These are phyloP conservation scores for Trichoderma asperellum DNA, from an alignment of 2,329 filamentous ascomycete species.

Conservation along the genomic window DNA sequence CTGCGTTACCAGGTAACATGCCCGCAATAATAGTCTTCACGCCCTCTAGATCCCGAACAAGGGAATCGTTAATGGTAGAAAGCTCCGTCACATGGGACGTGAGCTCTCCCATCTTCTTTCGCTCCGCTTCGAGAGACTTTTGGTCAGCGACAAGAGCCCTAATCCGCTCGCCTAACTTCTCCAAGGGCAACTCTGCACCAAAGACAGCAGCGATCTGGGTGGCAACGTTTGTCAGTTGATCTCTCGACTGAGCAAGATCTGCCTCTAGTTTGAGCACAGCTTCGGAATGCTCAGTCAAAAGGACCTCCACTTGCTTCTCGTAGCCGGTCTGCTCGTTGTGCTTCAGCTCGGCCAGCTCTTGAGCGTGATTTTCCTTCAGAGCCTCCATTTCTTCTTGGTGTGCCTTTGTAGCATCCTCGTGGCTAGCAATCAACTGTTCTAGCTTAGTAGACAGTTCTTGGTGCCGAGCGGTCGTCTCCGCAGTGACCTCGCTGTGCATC, in stretches of 20 bases:
- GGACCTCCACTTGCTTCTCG: slow-evolving; percentile 59
- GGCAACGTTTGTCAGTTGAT: slow-evolving; percentile 67
- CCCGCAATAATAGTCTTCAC: slow-evolving; percentile 59
- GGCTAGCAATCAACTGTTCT: slow-evolving; percentile 62
- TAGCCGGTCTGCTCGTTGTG: slow-evolving; percentile 57
- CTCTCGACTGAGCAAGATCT: slow-evolving; percentile 67
- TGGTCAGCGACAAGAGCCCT: slow-evolving; percentile 61
- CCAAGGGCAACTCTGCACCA: slow-evolving; percentile 67
- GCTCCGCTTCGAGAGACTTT: slow-evolving; percentile 62
- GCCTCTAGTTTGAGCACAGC: slow-evolving; percentile 59
- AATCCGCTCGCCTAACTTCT: slow-evolving; percentile 67
- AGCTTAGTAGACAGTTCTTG: slow-evolving; percentile 56
- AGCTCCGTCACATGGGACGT: slow-evolving; percentile 60
- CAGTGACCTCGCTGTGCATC: slow-evolving; percentile 56
- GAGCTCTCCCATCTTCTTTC: slow-evolving; percentile 61
- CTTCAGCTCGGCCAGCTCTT: slow-evolving; percentile 55
- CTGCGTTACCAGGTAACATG: slow-evolving; percentile 50
- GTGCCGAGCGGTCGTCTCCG: slow-evolving; percentile 50
- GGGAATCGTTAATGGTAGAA: slow-evolving; percentile 59
- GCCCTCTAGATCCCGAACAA: slow-evolving; percentile 65
- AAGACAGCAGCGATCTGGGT: slow-evolving; percentile 64
- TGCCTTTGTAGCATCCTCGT: slow-evolving; percentile 60
- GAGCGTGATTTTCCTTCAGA: slow-evolving; percentile 55
- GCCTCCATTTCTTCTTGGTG: slow-evolving; percentile 57
- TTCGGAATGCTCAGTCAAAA: slow-evolving; percentile 65